Evolutionary conservation across 208 protist genomes (phyloP), one percentile per base, ranked within the genome.

Genomic region (Herpetomonas samuelpessoai): DNA sequence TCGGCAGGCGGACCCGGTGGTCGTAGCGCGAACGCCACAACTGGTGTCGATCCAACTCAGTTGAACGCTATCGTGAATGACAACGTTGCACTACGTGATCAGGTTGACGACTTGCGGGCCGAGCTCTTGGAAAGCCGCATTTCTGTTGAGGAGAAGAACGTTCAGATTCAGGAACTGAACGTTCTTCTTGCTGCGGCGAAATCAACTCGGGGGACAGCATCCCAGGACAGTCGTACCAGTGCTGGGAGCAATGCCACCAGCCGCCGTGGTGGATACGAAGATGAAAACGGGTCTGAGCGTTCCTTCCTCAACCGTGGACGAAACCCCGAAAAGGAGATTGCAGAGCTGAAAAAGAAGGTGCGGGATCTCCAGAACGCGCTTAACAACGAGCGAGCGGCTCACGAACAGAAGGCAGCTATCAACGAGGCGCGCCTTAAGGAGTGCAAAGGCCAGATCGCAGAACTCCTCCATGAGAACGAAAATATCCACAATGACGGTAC

Each of bases 321-420:
- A 26, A 66, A 75, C 16, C 56, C 77, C 57, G 71, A 78, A 51
- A 63, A 54, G 10, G 63, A 71, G n/a, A 29, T 76, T 19, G 48
- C 28, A 14, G 57, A 65, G 26, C 52, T 79, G 51, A 35, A 51
- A 9, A 57, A 65, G 31, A 57, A 57, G 22, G 28, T 57, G 26
- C 51, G 51, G 26, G 51, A 57, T 29, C 61, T 24, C 24, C 51
- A 57, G 51, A 28, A 41, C 12, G 51, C 26, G 10, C 26, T 57
- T 6, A 10, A 30, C 18, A 38, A 27, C 18, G 26, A 28, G 18
- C 51, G 24, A 6, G 46, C 47, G 51, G 27, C 28, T 16, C 38
- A 58, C 48, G 62, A 65, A 24, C 52, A 74, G 53, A 28, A 71
- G 38, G 0, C 55, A 21, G 51, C 46, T 26, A 48, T 66, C 62